Evolutionary conservation across 2,329 filamentous ascomycete species (phyloP).

Genomic region (Blastomyces gilchristii): DNA sequence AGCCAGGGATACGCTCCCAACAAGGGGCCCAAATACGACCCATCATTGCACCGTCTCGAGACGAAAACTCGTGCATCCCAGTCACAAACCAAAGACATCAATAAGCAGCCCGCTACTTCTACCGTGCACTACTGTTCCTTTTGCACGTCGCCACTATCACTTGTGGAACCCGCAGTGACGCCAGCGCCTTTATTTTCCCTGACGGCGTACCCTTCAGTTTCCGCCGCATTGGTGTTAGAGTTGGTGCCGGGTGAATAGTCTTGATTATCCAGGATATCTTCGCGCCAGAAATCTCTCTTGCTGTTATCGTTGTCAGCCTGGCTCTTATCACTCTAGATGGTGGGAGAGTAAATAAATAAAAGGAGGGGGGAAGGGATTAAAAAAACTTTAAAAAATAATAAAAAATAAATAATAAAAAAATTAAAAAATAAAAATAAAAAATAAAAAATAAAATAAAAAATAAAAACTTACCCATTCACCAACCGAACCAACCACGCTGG

Average conservation of each 20-base stretch:
- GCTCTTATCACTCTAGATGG: not conserved
- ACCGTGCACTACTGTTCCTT: not conserved
- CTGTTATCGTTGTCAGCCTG: constrained; percentile 9
- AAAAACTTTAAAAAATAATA: not conserved
- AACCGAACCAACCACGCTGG: constrained; percentile 63
- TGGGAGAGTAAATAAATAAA: not conserved
- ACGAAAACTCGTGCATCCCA: not conserved
- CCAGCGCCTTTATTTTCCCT: not conserved
- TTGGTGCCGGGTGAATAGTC: not conserved
- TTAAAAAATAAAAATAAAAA: too few species aligned
- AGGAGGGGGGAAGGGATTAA: not conserved
- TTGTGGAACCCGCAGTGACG: not conserved
- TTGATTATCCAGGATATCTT: constrained; percentile 18
- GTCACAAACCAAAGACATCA: not conserved
- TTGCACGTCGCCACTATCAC: not conserved
- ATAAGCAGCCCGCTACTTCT: constrained; percentile 2
- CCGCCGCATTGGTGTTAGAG: not conserved
- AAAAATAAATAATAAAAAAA: too few species aligned
- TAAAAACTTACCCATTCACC: constrained; percentile 36
- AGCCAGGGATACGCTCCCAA: not conserved
- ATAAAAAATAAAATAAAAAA: not conserved
- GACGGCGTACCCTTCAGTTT: not conserved
- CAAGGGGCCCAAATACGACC: not conserved
- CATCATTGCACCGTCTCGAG: not conserved
- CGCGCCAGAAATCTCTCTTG: constrained; percentile 64